Evolutionary conservation across 495 filamentous ascomycete genomes (phyloP).

Genomic region (Penicillium parvum): DNA sequence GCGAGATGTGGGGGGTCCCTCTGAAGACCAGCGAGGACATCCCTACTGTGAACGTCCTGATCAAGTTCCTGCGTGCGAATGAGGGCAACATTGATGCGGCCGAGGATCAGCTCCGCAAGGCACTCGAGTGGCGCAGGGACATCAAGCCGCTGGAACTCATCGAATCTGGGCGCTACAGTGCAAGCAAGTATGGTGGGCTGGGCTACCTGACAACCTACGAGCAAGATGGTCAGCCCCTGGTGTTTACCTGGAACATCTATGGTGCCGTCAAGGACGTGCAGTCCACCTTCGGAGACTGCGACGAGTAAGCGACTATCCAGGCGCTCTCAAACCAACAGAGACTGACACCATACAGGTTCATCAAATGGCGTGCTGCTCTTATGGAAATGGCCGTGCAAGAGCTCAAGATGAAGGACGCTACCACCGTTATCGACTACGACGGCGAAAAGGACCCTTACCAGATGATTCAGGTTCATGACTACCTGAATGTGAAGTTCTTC

Average conservation of each 20-base stretch:
- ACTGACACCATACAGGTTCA: constrained; percentile 51
- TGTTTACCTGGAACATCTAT: constrained; percentile 82
- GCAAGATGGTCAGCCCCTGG: constrained; percentile 40
- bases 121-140: constrained; percentile 74
- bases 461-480: constrained; percentile 88
- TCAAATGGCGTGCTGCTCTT: constrained; percentile 78
- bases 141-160: constrained; percentile 44
- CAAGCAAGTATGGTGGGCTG: constrained; percentile 44
- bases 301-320: constrained; percentile 55
- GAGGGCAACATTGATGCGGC: constrained; percentile 67
- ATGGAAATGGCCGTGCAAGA: constrained; percentile 77
- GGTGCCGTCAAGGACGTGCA: constrained; percentile 68
- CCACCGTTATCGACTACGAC: constrained; percentile 66
- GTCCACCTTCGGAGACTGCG: constrained; percentile 68
- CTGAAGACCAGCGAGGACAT: constrained; percentile 54
- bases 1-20: constrained; percentile 75
- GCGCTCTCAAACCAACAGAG: neutral
- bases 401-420: constrained; percentile 61
- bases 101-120: constrained; percentile 68
- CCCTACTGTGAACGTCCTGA: constrained; percentile 73
- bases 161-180: constrained; percentile 48
- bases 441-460: constrained; percentile 71
- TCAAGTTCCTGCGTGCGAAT: constrained; percentile 90
- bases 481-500: constrained; percentile 75
- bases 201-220: constrained; percentile 51